phyloP scores from a whole-genome alignment of 1,284 basidiomycete species.

The Ceratobasidium sp. region DNA sequence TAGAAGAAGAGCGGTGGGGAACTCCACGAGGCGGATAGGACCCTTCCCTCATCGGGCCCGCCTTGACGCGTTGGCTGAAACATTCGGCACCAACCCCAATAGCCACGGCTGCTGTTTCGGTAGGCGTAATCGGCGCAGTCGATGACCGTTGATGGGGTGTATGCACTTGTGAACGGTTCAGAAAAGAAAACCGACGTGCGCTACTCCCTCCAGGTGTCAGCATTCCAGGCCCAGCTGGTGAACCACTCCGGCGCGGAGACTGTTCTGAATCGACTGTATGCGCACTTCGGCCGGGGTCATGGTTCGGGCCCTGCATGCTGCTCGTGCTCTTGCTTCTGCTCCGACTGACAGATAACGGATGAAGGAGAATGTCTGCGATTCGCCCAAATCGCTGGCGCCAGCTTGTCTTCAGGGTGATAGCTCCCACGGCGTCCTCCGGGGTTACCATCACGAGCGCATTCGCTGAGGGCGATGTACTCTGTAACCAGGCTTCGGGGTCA shows the following conservation, averaged over 20 bases:
- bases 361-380: constrained; percentile 34
- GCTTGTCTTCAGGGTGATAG: constrained; percentile 54
- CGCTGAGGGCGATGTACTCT: constrained; percentile 73
- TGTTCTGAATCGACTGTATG: constrained; percentile 44
- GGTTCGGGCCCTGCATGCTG: constrained; percentile 42
- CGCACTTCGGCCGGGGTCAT: constrained; percentile 32
- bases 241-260: constrained; percentile 39
- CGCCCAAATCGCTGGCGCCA: constrained; percentile 39
- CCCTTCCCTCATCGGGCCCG: constrained; percentile 36
- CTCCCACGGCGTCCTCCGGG: constrained; percentile 82
- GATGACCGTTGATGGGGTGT: constrained; percentile 41
- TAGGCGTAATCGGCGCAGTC: constrained; percentile 42
- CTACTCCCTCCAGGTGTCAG: constrained; percentile 24
- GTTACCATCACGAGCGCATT: constrained; percentile 74
- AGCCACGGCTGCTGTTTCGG: constrained; percentile 15
- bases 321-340: constrained; percentile 48
- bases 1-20: constrained; percentile 28
- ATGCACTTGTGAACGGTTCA: constrained; percentile 34
- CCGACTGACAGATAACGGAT: constrained; percentile 41
- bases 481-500: constrained; percentile 81
- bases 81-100: constrained; percentile 18
- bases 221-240: constrained; percentile 35
- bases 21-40: constrained; percentile 36
- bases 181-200: constrained; percentile 35
- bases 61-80: constrained; percentile 36